Base-by-base conservation (phyloP, 352 stramenopile genomes). In the Pythium periplocum region DNA sequence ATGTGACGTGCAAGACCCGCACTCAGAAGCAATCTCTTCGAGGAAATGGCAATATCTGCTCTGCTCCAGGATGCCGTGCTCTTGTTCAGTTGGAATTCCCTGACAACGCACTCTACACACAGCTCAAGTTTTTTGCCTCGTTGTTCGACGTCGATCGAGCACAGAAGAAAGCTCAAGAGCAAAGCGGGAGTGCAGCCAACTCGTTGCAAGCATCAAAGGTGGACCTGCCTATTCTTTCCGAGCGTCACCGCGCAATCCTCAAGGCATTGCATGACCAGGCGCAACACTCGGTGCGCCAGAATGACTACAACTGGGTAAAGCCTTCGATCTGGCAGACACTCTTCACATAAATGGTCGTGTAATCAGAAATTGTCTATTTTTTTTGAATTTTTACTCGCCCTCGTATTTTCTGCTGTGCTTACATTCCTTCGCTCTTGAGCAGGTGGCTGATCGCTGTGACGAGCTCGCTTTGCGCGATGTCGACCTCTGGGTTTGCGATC, bases 71-170 rank as follows among this genome's bases (percentile, higher is more conserved):
- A 39, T 99, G 97, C 78, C 94, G 91, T 58, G 95, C 95, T 9
- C 76, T 80, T 3, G 86, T 98, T 43, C 78, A 66, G 35, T 74
- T 91, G 55, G 84, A 98, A 60, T 97, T 90, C 55, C 83, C 84
- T 0, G 94, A 98, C 61, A 83, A 75, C 47, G 72, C 76, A 12
- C 69, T 98, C 26, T 97, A 98, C 59, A 98, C 87, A 17, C 96
- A 99, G 66, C 83, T 99, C 44, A 98, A 98, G 69, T 99, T 97
- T 62, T 95, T 98, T 53, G 92, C 98, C 66, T 90, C 90, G 31
- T 79, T 99, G 6, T 98, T 99, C 53, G 92, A 99, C 68, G 59
- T 97, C 9, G 78, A 96, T 17, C 93, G 87, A 33, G 87, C 86
- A 6, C 68, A 97, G 67, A 86, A 86, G 47, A 95, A 88, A 47